These are phyloP conservation scores for Madurella fahalii DNA, from an alignment of 2,329 filamentous ascomycete species.

Conservation along the genomic window DNA sequence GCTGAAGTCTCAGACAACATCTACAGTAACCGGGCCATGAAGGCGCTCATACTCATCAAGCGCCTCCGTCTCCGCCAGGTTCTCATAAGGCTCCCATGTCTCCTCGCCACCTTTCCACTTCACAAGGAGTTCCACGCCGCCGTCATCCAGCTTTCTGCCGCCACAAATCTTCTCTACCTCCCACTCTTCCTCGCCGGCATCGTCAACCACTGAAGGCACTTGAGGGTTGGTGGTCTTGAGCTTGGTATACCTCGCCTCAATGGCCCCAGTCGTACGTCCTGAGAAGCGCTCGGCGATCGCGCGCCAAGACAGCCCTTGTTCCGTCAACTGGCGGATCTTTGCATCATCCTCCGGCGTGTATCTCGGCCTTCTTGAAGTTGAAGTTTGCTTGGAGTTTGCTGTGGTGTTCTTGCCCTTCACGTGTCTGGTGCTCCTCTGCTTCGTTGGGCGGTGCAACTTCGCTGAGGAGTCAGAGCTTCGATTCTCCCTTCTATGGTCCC, in stretches of 20 bases:
- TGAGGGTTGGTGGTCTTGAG: background rate
- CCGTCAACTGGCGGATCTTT: slow-evolving; percentile 8
- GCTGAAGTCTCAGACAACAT: background rate
- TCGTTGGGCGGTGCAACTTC: slow-evolving; percentile 4
- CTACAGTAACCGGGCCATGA: slow-evolving; percentile 6
- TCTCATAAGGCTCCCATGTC: slow-evolving; percentile 13
- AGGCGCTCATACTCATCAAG: slow-evolving; percentile 12
- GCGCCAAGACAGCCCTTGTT: slow-evolving; percentile 12
- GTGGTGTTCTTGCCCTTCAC: slow-evolving; percentile 1
- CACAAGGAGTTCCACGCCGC: slow-evolving; percentile 11
- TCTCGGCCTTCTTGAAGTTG: slow-evolving; percentile 9
- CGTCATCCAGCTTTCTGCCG: slow-evolving; percentile 2
- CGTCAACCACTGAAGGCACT: too few species aligned
- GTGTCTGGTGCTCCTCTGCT: slow-evolving; percentile 7
- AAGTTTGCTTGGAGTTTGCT: background rate
- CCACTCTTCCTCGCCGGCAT: slow-evolving; percentile 1
- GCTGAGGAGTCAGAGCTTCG: background rate
- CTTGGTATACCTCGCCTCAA: slow-evolving; percentile 10
- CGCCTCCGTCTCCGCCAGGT: slow-evolving; percentile 9
- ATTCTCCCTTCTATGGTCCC: background rate
- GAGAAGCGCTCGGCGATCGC: slow-evolving; percentile 15
- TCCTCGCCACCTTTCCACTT: slow-evolving; percentile 13
- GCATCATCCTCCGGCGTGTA: slow-evolving; percentile 10
- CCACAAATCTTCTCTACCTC: slow-evolving; percentile 8
- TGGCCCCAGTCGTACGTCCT: slow-evolving; percentile 9